Evolutionary conservation across 768 basidiomycete genomes (phyloP).

Genomic region (Tricholoma matsutake): DNA sequence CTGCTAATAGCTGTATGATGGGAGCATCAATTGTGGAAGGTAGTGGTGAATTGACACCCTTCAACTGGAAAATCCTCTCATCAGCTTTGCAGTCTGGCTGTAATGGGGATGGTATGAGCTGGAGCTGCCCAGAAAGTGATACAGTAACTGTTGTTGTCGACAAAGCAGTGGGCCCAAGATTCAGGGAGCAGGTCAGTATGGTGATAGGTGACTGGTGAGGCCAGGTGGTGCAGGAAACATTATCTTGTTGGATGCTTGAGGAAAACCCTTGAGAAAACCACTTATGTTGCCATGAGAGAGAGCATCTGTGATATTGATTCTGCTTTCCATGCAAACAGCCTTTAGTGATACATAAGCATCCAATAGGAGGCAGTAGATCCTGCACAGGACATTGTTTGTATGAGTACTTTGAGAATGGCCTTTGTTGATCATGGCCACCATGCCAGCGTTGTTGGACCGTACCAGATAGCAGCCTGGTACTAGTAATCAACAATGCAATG

Average conservation of each 20-base stretch:
- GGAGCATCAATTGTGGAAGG: constrained; percentile 5
- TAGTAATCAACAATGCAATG: background rate
- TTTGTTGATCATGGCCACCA: constrained; percentile 26
- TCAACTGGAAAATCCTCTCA: constrained; percentile 29
- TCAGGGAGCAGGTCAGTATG: background rate
- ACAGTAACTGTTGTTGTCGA: background rate
- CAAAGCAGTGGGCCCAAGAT: background rate
- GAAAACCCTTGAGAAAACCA: background rate
- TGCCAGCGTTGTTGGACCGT: constrained; percentile 33
- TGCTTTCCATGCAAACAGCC: constrained; percentile 17
- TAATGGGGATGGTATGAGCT: constrained; percentile 17
- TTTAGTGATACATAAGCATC: constrained; percentile 8
- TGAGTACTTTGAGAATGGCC: too few species aligned
- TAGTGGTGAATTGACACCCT: constrained; percentile 29
- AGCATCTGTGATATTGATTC: too few species aligned
- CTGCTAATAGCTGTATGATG: constrained; percentile 1
- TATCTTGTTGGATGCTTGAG: background rate
- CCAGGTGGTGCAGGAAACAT: background rate
- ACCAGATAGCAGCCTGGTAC: constrained; percentile 13
- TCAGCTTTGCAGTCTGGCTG: constrained; percentile 20
- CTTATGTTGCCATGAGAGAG: constrained; percentile 29
- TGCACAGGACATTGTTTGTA: constrained; percentile 27
- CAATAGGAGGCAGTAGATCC: too few species aligned
- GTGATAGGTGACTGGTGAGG: background rate
- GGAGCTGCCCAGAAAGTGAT: constrained; percentile 14